phyloP scores from a whole-genome alignment of 176 grass and related monocot genomes.

The Oryza rufipogon region DNA sequence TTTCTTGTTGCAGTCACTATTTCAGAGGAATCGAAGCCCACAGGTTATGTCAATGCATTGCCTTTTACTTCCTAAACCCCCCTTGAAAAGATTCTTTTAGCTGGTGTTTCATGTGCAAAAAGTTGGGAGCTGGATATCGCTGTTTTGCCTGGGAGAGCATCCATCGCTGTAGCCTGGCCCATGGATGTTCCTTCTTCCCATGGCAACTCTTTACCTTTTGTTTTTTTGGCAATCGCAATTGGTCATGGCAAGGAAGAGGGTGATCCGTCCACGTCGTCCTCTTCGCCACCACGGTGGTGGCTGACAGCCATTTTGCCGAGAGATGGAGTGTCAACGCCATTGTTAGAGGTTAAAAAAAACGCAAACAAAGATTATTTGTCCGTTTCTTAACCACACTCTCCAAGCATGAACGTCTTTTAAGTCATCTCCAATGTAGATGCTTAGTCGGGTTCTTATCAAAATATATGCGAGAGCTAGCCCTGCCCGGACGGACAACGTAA shows the following conservation, averaged over 20 bases:
- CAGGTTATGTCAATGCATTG: background rate
- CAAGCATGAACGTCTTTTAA: background rate
- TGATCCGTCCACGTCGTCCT: background rate
- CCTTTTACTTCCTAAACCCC: background rate
- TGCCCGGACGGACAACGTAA: background rate
- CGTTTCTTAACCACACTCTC: background rate
- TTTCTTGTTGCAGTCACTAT: background rate
- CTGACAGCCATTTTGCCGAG: background rate
- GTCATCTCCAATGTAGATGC: background rate
- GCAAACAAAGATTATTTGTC: background rate
- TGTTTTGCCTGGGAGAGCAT: background rate
- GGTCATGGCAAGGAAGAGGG: background rate
- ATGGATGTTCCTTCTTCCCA: background rate
- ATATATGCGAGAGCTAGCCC: background rate
- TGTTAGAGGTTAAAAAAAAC: background rate
- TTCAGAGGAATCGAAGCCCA: background rate
- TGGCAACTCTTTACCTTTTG: background rate
- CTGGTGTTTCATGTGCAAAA: background rate
- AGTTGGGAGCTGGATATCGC: background rate
- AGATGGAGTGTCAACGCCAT: slow-evolving; percentile 15
- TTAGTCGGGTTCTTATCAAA: background rate
- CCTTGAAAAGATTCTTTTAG: background rate
- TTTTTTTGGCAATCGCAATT: background rate
- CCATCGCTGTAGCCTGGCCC: background rate
- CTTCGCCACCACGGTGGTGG: background rate